Base-by-base conservation (phyloP, 805 yeast genomes). In the Lipomyces anomalus region DNA sequence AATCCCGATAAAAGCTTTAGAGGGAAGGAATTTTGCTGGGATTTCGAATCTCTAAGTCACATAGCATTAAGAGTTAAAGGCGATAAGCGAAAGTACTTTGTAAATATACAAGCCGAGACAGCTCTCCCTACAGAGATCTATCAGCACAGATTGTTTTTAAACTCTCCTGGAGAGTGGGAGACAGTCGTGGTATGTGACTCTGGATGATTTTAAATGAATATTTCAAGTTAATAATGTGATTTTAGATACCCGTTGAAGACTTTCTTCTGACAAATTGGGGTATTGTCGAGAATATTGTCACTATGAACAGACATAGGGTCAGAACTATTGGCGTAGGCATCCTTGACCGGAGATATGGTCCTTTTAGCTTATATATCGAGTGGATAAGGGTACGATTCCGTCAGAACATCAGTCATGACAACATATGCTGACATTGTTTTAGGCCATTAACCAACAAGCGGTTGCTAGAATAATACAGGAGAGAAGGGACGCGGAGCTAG, bases 181-280 rank as follows among this genome's bases (percentile, higher is more conserved):
- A 82, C 87, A 1, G 87, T 85, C 11, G 76, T 81, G 23, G 79
- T 52, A 40, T 6, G 57, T 35, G 9, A 18, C 9, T n/a, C 23
- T 32, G 16, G 13, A 7, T 34, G 6, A 16, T 39, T 16, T 21
- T 4, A 21, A 11, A 9, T 4, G n/a, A 23, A 4, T 3, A 6
- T 7, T 13, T 35, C n/a, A 6, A 3, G 18, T 17, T 18, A 22
- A 7, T 20, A 9, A 4, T 17, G 22, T 11, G 16, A 33, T 6
- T 21, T 6, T 36, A 52, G 57, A 55, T 86, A 28, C 87, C 92
- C 37, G 67, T 86, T 41, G 75, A 78, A 53, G 88, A 82, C 59
- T 84, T 86, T 64, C 88, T 86, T 42, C 71, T 85, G 64, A 86
- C 95, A 20, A 84, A 84, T 61, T 79, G 84, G 72, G 95, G 95